Base-by-base conservation (phyloP, 257 asterid species). In the Solanum gandarillasii region DNA sequence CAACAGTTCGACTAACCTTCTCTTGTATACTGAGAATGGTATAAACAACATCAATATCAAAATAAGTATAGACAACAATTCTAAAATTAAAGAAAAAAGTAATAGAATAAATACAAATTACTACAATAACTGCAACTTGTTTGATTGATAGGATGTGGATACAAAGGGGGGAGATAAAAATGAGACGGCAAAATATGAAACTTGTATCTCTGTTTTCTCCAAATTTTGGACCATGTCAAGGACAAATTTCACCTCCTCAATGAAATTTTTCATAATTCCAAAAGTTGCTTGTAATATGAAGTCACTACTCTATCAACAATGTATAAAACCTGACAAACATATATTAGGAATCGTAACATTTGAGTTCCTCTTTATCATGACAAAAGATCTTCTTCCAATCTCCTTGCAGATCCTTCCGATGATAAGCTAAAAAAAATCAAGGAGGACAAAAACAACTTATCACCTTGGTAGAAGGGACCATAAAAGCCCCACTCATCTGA, bases 381-480 rank as follows among this genome's bases (percentile, higher is more conserved):
- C 18, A 43, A 43, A 79, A 79, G 38, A 79, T 27, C 85, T 79
- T 27, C 85, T 79, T 43, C 27, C 67, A 32, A 46, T 79, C 67
- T 43, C 85, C 85, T 41, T 79, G 13, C 5, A 79, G 67, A 20
- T 48, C 86, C 86, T 48, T 48, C 25, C 8, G 7, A 82, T 48
- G 29, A 31, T 48, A 10, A 18, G 86, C 11, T 82, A 16, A 29
- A 16, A 81, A 76, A 43, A 60, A 52, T 62, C 8, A 6, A 41
- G 65, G 25, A 81, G 78, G 16, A 46, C 29, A 83, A 83, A 38
- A 43, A 12, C 34, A 72, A 12, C 55, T 32, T 43, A 71, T 48
- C 38, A 96, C 99, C 98, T 93, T 91, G 94, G 90, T 92, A 93
- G 70, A 90, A 94, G 39, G 95, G 98, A 88, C 94, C 93, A 85